phyloP scores from a whole-genome alignment of 352 stramenopile species.

The Pythium chondricola region DNA sequence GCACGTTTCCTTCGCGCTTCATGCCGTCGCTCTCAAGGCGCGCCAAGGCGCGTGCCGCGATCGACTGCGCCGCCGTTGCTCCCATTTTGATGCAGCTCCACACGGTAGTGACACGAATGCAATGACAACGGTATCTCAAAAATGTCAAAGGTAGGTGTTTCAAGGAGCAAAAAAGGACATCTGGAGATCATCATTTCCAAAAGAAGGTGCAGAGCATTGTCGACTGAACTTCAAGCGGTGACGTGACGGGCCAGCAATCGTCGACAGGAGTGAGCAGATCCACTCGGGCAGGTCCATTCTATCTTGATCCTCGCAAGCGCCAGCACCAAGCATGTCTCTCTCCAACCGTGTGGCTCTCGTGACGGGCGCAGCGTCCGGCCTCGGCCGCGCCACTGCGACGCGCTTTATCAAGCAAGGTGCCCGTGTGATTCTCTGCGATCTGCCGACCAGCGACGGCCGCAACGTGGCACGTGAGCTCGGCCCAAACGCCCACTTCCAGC shows the following conservation, averaged over 20 bases:
- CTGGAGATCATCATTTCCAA: slow-evolving; percentile 9
- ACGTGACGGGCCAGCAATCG: slow-evolving; percentile 6
- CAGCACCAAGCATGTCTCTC: slow-evolving; percentile 36
- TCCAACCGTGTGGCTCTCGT: slow-evolving; percentile 81
- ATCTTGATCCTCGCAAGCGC: background rate
- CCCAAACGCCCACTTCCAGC: slow-evolving; percentile 74
- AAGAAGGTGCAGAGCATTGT: background rate
- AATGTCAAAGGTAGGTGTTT: no score
- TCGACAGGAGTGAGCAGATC: slow-evolving; percentile 2
- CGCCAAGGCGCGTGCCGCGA: slow-evolving; percentile 38
- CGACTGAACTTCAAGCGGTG: slow-evolving; percentile 18
- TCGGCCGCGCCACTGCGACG: slow-evolving; percentile 90
- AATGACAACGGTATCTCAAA: no score
- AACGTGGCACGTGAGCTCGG: slow-evolving; percentile 72
- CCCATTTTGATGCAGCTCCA: background rate
- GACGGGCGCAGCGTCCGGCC: slow-evolving; percentile 90
- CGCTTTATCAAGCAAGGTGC: slow-evolving; percentile 87
- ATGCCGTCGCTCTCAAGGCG: slow-evolving; percentile 56
- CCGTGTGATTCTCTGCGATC: slow-evolving; percentile 90
- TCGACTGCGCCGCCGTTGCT: slow-evolving; percentile 6
- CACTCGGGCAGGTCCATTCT: background rate
- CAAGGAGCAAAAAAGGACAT: no score
- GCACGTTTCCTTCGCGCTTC: slow-evolving; percentile 28
- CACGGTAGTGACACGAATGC: no score
- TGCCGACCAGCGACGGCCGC: slow-evolving; percentile 76